Percentiles rank a stretch among this genome's conserved stretches.
These are phyloP conservation scores for Excoecaria agallocha DNA, from an alignment of 345 rosid genomes.

Conservation along the genomic window DNA sequence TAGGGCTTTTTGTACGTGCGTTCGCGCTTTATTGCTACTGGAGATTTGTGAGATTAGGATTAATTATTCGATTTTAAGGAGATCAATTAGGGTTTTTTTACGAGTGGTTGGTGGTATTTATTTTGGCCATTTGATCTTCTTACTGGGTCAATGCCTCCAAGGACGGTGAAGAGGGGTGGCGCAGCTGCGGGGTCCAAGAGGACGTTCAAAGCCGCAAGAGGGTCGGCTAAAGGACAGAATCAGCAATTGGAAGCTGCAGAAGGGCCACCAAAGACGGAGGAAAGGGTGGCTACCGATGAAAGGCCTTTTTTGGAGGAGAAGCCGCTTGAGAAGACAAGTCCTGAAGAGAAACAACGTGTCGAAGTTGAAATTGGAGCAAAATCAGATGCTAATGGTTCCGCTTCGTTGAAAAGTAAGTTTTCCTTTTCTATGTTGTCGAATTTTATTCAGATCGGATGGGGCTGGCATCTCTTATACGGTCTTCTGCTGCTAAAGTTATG, in stretches of 20 bases:
- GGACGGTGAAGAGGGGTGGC: conserved; percentile 65
- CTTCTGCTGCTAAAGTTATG: background rate
- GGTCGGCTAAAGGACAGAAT: conserved; percentile 45
- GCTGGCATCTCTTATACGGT: background rate
- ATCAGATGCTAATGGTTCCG: conserved; percentile 26
- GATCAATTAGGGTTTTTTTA: background rate
- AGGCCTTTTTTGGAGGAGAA: conserved; percentile 15
- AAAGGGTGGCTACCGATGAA: conserved; percentile 29
- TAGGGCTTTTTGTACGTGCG: background rate
- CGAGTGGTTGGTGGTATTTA: too few species aligned
- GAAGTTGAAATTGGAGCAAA: conserved; percentile 27
- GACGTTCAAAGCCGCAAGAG: conserved; percentile 48
- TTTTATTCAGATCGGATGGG: background rate
- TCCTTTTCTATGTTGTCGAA: background rate
- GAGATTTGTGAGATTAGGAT: background rate
- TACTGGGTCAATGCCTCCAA: conserved; percentile 63
- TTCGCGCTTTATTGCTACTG: background rate
- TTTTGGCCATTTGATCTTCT: background rate
- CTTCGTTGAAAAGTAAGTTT: conserved; percentile 44
- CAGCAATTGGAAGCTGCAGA: conserved; percentile 31
- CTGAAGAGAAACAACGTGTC: conserved; percentile 26
- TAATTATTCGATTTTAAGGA: background rate
- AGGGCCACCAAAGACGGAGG: conserved; percentile 26
- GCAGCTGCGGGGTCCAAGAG: conserved; percentile 49
- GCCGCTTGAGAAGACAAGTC: background rate